Conservation (phyloP, 495 filamentous ascomycete genomes). For the Tuber calosporum region DNA sequence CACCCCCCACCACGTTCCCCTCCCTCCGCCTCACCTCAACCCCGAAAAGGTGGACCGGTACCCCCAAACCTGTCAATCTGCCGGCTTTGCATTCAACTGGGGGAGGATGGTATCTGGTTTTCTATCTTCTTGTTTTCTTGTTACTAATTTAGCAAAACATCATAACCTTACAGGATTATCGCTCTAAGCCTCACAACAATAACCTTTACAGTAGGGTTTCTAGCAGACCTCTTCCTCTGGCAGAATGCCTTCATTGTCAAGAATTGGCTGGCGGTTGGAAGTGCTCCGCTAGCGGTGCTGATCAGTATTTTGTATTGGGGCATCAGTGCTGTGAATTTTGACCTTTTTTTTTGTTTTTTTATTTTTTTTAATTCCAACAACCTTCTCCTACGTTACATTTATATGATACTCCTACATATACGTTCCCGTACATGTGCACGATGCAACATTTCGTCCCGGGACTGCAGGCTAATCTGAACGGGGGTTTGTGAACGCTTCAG, state of each 20-base stretch:
- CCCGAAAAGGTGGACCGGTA: constrained; percentile 1
- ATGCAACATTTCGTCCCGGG: not conserved
- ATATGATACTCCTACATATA: not conserved
- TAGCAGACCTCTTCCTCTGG: constrained; percentile 67
- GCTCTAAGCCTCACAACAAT: constrained; percentile 61
- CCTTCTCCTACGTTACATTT: not conserved
- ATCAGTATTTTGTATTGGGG: constrained; percentile 84
- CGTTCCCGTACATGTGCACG: not conserved
- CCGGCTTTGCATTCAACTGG: constrained; percentile 68
- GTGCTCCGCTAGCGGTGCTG: constrained; percentile 70
- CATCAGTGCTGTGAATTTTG: constrained; percentile 49
- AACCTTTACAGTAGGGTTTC: constrained; percentile 62
- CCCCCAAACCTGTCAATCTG: constrained; percentile 38
- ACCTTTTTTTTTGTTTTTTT: constrained; percentile 10
- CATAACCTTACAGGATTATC: constrained; percentile 56
- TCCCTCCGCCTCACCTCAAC: not conserved
- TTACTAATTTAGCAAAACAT: constrained; percentile 24
- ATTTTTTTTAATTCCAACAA: constrained; percentile 9
- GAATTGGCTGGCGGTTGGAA: constrained; percentile 64
- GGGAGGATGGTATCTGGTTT: constrained; percentile 46
- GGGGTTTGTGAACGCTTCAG: constrained; percentile 5
- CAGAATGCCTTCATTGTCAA: constrained; percentile 61
- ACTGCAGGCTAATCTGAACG: not conserved
- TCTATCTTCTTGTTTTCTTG: constrained; percentile 4
- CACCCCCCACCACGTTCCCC: constrained; percentile 5